A percentile compares a stretch with the other conserved stretches of the same genome.
phyloP scores from a whole-genome alignment of 257 asterid genomes.

The Thymus quinquecostatus region DNA sequence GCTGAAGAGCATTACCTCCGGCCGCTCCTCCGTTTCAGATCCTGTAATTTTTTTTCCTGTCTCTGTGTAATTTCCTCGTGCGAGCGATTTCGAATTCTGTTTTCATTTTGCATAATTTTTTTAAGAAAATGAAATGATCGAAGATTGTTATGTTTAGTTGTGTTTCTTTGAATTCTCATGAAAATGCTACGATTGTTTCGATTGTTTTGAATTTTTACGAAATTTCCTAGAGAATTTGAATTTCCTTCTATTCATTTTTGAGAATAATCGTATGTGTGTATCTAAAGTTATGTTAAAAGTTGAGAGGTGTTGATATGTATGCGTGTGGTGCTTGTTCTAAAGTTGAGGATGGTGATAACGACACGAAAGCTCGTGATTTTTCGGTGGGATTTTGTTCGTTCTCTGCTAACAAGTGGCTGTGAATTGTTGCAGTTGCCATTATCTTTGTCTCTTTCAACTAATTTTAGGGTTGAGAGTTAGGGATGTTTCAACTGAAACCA shows the following conservation, averaged over 20 bases:
- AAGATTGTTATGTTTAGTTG: conserved; percentile 12
- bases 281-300: not conserved
- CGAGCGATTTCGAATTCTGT: not conserved
- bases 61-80: not conserved
- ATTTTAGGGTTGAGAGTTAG: conserved; percentile 5
- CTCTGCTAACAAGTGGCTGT: conserved; percentile 11
- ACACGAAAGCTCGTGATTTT: conserved; percentile 15
- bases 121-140: conserved; percentile 9
- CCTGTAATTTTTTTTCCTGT: conserved; percentile 53
- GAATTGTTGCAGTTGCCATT: conserved; percentile 26
- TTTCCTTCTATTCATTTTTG: not conserved
- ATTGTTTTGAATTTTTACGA: not conserved
- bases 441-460: conserved; percentile 9
- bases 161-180: not conserved
- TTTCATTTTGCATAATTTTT: not conserved
- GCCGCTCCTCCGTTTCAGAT: conserved; percentile 88
- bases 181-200: not conserved
- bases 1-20: conserved; percentile 92
- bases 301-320: conserved; percentile 4
- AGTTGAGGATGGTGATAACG: conserved; percentile 25
- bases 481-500: conserved; percentile 4
- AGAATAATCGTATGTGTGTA: not conserved
- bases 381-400: conserved; percentile 19
- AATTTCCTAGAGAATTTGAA: not conserved
- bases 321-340: conserved; percentile 25